A percentile compares a stretch with the other conserved stretches of the same genome.
Evolutionary conservation across 2,329 filamentous ascomycete species (phyloP).

Genomic region (Amauroascus niger): DNA sequence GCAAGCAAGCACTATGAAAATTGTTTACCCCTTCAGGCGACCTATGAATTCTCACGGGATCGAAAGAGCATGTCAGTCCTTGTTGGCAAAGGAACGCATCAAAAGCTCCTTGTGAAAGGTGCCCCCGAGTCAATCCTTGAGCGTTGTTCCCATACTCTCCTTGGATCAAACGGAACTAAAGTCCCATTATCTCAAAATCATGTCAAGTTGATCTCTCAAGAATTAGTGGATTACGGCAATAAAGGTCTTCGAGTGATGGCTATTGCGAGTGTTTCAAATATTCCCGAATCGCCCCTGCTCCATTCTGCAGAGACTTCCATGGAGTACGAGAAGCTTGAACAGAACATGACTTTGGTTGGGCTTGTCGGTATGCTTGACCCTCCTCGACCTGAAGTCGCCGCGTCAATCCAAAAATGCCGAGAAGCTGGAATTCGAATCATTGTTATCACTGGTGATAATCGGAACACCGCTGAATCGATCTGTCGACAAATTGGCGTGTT

Average conservation of each 20-base stretch:
- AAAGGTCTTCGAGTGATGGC: conserved; percentile 90
- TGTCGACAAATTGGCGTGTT: conserved; percentile 97
- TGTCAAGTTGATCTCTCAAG: conserved; percentile 58
- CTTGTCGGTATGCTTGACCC: conserved; percentile 95
- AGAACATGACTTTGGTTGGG: conserved; percentile 87
- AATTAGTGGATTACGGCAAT: conserved; percentile 85
- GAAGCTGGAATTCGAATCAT: conserved; percentile 92
- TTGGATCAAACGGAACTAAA: conserved; percentile 69
- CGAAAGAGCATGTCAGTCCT: conserved; percentile 99
- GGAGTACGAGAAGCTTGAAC: conserved; percentile 80
- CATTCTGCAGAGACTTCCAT: conserved; percentile 67
- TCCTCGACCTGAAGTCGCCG: conserved; percentile 80
- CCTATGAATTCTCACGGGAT: conserved; percentile 94
- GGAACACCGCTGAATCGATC: conserved; percentile 93
- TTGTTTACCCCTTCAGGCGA: conserved; percentile 63
- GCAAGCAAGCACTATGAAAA: conserved; percentile 79
- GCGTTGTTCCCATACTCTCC: conserved; percentile 71
- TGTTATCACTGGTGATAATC: conserved; percentile 97
- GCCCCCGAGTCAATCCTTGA: conserved; percentile 91
- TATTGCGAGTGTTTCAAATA: conserved; percentile 71
- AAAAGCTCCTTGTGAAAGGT: conserved; percentile 89
- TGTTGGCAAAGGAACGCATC: conserved; percentile 57
- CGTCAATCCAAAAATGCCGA: conserved; percentile 78
- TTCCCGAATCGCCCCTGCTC: conserved; percentile 59
- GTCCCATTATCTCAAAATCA: conserved; percentile 63